Percentiles rank a stretch among this genome's conserved stretches.
Conservation (phyloP, 2,329 filamentous ascomycete genomes). For the Fusarium newnesense region DNA sequence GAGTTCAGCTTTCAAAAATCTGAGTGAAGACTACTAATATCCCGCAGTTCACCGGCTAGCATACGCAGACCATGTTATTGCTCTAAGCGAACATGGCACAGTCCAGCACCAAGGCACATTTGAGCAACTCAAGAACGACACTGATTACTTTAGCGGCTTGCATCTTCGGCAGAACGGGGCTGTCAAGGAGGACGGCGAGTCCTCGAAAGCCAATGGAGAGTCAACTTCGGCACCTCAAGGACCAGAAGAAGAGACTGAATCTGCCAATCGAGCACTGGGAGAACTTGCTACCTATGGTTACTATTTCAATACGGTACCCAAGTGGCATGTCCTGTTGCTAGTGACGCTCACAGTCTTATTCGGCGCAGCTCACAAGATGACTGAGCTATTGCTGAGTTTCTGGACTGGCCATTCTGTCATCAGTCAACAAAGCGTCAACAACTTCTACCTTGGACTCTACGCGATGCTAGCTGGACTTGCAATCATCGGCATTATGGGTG, state of each 20-base stretch:
- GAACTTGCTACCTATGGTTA: conserved; percentile 16
- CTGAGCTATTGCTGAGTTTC: conserved; percentile 24
- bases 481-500: conserved; percentile 3
- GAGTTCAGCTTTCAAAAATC: not conserved
- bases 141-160: conserved; percentile 12
- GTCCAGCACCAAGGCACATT: conserved; percentile 23
- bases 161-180: conserved; percentile 5
- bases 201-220: not conserved
- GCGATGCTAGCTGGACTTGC: conserved; percentile 17
- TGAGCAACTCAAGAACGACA: conserved; percentile 8
- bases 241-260: not conserved
- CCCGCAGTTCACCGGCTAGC: not conserved
- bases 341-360: not conserved
- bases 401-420: conserved; percentile 17
- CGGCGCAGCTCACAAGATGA: conserved; percentile 24
- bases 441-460: conserved; percentile 28
- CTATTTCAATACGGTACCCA: conserved; percentile 13
- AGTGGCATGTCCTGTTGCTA: conserved; percentile 1
- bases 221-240: not conserved
- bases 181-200: not conserved
- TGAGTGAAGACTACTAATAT: not conserved
- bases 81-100: conserved; percentile 6
- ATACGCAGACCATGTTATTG: conserved; percentile 7
- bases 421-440: conserved; percentile 11
- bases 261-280: not conserved